phyloP scores from a whole-genome alignment of 257 asterid genomes.

The Ligustrum vulgare region DNA sequence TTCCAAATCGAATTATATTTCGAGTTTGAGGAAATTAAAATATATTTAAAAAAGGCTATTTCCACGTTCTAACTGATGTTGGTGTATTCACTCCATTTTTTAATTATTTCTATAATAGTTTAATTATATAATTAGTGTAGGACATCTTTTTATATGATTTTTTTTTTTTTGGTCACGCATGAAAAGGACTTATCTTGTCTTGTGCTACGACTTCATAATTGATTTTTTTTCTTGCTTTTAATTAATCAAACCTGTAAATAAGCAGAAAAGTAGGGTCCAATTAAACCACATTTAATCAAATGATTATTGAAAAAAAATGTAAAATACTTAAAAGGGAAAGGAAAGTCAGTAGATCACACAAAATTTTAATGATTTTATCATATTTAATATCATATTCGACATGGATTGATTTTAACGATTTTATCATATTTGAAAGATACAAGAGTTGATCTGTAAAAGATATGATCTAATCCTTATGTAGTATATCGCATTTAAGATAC shows the following conservation, averaged over 20 bases:
- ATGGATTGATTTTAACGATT: slow-evolving; percentile 22
- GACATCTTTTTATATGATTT: too few species aligned
- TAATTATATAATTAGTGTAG: too few species aligned
- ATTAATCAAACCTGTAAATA: neutral
- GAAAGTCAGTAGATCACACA: slow-evolving; percentile 30
- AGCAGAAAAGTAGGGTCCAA: neutral
- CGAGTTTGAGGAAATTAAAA: too few species aligned
- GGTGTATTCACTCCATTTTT: too few species aligned
- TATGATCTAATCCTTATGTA: too few species aligned
- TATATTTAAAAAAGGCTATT: too few species aligned
- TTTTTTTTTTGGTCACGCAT: neutral
- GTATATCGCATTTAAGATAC: too few species aligned
- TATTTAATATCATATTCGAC: slow-evolving; percentile 12
- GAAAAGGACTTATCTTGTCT: neutral
- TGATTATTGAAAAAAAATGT: neutral
- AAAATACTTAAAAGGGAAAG: neutral
- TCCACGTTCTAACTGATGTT: too few species aligned
- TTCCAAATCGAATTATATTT: too few species aligned
- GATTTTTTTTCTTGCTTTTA: neutral
- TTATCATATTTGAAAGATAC: neutral
- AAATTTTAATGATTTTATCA: slow-evolving; percentile 26
- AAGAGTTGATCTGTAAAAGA: too few species aligned
- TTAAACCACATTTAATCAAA: neutral
- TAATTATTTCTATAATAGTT: too few species aligned
- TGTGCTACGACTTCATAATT: neutral